Base-by-base conservation (phyloP, 2,329 filamentous ascomycete species). In the Sporothrix dimorphospora region DNA sequence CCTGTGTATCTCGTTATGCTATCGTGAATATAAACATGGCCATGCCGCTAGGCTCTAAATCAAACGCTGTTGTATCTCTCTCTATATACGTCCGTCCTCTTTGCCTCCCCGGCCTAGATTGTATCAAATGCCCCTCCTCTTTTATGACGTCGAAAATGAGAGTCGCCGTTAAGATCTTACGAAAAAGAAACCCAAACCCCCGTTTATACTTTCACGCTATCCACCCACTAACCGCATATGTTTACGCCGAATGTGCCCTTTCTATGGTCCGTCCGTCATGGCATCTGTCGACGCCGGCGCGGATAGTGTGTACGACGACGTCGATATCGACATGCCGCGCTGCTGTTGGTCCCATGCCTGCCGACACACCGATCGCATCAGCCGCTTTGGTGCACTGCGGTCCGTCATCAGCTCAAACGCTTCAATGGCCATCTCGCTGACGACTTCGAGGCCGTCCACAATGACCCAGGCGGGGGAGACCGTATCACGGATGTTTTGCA, bases 381-480 rank as follows among this genome's bases (percentile, higher is more conserved):
- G 80, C 61, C 86, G 83, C 71, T 90, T 86, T 1, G 92, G 92
- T 19, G 91, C 91, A 79, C 90, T 87, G 63, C 91, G 86, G 5
- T 91, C 91, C 0, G 91, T 93, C 82, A 93, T 91, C 27, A 93
- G 82, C 80, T 94, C 91, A 77, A 93, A 94, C 71, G 92, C 90
- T 42, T 91, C 91, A 79, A 91, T 91, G 0, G 90, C 91, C 83
- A 93, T 92, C 79, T 94, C 92, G 4, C 89, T 87, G 19, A 94
- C 83, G 57, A 93, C 88, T 75, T 93, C 91, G 9, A 94, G 81
- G 0, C 91, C 91, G 77, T 93, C 90, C 66, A 93, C 87, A 57
- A 92, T 84, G 0, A 91, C 88, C 91, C 91, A 94, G 45, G 90
- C 83, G 73, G 86, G 83, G 68, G 86, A 82, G 63, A 86, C 82